Evolutionary conservation across 768 basidiomycete species (phyloP).

Genomic region (Aureoboletus auriporus): DNA sequence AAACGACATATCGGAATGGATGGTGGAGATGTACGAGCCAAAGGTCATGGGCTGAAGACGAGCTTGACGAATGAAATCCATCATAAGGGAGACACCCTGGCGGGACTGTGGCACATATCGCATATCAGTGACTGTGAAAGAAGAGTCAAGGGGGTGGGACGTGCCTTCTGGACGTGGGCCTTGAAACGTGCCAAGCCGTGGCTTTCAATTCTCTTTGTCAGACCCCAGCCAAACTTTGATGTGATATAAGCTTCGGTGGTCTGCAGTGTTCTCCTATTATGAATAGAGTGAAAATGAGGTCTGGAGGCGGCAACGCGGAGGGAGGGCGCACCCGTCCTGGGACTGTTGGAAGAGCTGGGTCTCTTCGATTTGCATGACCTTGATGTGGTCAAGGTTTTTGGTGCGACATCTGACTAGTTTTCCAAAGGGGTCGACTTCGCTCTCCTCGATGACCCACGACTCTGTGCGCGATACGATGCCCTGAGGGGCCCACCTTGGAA

Average conservation of each 20-base stretch:
- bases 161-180: conserved; percentile 77
- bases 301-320: neutral
- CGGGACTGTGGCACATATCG: conserved; percentile 54
- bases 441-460: conserved; percentile 94
- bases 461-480: conserved; percentile 82
- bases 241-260: conserved; percentile 81
- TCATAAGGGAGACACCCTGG: conserved; percentile 81
- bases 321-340: conserved; percentile 56
- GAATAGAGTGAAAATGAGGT: neutral
- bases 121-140: neutral
- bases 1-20: conserved; percentile 32
- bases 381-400: conserved; percentile 90
- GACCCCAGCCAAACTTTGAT: conserved; percentile 89
- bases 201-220: conserved; percentile 82
- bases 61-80: conserved; percentile 75
- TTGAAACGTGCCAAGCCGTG: conserved; percentile 85
- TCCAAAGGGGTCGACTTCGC: conserved; percentile 83
- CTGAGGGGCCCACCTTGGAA: conserved; percentile 88
- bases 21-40: conserved; percentile 33
- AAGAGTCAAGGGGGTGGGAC: conserved; percentile 21
- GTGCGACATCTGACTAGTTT: conserved; percentile 75
- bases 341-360: conserved; percentile 67
- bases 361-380: conserved; percentile 91
- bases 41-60: conserved; percentile 52
- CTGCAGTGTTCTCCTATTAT: conserved; percentile 69